Percentiles rank a stretch among this genome's conserved stretches.
Evolutionary conservation across 1,139 yeast species (phyloP).

Genomic region (Yarrowia galli): DNA sequence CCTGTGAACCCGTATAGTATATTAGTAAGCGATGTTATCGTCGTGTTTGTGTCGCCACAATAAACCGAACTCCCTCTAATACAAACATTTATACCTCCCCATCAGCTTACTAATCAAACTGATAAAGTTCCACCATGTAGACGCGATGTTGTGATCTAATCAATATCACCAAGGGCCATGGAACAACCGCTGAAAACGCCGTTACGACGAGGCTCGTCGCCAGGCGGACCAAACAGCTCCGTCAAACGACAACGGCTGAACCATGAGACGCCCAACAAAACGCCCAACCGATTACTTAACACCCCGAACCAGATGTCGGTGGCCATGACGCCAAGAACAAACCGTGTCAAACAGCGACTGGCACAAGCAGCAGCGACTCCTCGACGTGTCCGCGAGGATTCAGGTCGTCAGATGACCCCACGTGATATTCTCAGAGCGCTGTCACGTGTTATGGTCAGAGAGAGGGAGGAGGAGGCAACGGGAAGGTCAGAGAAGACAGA

Average conservation of each 20-base stretch:
- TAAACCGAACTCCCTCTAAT: too few species aligned
- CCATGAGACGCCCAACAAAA: constrained; percentile 28
- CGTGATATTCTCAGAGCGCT: constrained; percentile 6
- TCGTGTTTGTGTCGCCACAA: too few species aligned
- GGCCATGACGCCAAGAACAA: constrained; percentile 28
- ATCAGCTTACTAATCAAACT: neutral
- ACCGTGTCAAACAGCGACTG: constrained; percentile 30
- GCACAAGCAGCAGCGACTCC: constrained; percentile 38
- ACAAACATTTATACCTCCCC: too few species aligned
- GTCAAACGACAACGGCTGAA: constrained; percentile 15
- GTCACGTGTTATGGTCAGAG: constrained; percentile 11
- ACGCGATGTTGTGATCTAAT: neutral
- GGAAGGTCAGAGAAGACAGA: neutral
- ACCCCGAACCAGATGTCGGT: constrained; percentile 8
- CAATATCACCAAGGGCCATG: neutral
- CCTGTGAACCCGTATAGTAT: too few species aligned
- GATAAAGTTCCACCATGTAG: neutral
- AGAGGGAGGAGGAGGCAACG: neutral
- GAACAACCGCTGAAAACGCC: constrained; percentile 23
- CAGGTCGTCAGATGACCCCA: constrained; percentile 22
- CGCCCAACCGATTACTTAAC: constrained; percentile 13
- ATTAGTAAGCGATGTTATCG: too few species aligned
- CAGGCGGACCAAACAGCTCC: neutral
- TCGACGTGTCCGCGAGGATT: constrained; percentile 15
- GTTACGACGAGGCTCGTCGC: neutral